Conservation (phyloP, 768 basidiomycete genomes). For the Tricholoma furcatifolium region DNA sequence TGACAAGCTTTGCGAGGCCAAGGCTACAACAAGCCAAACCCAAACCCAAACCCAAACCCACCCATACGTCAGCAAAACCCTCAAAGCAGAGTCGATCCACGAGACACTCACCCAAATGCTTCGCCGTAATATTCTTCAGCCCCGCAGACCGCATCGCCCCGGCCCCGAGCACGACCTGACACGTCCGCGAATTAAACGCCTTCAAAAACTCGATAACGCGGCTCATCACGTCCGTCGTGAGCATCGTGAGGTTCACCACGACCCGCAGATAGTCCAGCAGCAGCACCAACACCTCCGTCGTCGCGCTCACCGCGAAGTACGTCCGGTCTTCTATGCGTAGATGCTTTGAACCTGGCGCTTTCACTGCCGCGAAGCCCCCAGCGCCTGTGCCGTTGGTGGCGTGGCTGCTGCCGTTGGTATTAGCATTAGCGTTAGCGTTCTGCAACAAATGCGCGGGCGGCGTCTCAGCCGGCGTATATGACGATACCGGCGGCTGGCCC, state of each 20-base stretch:
- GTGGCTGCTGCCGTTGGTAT: no score
- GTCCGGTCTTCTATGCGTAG: constrained; percentile 78
- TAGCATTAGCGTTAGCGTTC: not conserved
- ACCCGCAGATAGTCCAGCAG: constrained; percentile 86
- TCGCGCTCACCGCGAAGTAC: constrained; percentile 87
- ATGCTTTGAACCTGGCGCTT: constrained; percentile 45
- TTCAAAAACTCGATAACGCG: constrained; percentile 94
- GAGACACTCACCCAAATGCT: constrained; percentile 75
- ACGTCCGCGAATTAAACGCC: constrained; percentile 96
- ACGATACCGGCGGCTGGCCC: not conserved
- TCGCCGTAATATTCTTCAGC: constrained; percentile 96
- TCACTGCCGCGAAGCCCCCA: constrained; percentile 5
- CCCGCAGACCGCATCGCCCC: constrained; percentile 99
- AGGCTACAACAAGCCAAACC: constrained; percentile 44
- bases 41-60: not conserved
- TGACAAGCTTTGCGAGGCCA: constrained; percentile 95
- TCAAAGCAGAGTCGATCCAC: not conserved
- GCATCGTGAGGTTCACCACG: constrained; percentile 81
- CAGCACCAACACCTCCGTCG: constrained; percentile 67
- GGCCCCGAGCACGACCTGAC: constrained; percentile 96
- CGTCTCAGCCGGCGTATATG: not conserved
- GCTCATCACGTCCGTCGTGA: constrained; percentile 95
- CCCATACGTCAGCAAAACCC: not conserved
- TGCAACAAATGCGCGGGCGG: not conserved
- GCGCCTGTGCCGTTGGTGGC: constrained; percentile 7